Evolutionary conservation across 345 rosid genomes (phyloP).

Genomic region (Erysimum cheiranthoides): DNA sequence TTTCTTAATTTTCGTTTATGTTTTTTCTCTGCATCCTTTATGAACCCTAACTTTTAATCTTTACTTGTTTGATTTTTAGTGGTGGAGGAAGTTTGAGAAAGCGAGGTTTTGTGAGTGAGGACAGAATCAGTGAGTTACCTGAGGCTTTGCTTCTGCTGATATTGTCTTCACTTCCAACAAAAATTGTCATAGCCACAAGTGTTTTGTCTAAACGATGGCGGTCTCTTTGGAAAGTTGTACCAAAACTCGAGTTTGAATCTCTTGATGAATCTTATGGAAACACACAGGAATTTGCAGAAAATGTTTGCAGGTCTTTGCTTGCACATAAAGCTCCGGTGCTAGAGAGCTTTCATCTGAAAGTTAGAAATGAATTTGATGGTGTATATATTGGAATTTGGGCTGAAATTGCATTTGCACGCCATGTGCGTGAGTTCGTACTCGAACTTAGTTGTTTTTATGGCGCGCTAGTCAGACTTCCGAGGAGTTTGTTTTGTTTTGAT

Average conservation of each 20-base stretch:
- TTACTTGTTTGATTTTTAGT: background rate
- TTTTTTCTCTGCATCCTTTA: background rate
- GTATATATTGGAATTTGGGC: background rate
- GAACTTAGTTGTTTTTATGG: background rate
- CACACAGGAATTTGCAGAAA: background rate
- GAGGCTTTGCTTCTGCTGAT: background rate
- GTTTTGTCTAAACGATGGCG: conserved; percentile 24
- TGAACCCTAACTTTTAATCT: background rate
- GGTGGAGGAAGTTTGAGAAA: background rate
- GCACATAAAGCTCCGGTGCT: background rate
- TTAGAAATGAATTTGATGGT: background rate
- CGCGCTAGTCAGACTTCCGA: background rate
- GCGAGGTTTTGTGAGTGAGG: background rate
- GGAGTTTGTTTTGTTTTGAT: background rate
- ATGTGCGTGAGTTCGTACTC: conserved; percentile 12
- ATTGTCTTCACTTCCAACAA: conserved; percentile 14
- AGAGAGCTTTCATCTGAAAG: background rate
- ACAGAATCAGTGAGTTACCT: background rate
- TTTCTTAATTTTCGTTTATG: background rate
- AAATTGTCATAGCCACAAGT: background rate
- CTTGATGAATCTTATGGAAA: background rate
- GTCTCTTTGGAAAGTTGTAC: conserved; percentile 19
- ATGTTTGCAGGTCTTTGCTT: background rate
- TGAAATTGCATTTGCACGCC: conserved; percentile 9
- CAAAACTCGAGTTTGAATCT: background rate